Conservation (phyloP, 2,329 filamentous ascomycete genomes). For the Ascosphaera acerosa region DNA sequence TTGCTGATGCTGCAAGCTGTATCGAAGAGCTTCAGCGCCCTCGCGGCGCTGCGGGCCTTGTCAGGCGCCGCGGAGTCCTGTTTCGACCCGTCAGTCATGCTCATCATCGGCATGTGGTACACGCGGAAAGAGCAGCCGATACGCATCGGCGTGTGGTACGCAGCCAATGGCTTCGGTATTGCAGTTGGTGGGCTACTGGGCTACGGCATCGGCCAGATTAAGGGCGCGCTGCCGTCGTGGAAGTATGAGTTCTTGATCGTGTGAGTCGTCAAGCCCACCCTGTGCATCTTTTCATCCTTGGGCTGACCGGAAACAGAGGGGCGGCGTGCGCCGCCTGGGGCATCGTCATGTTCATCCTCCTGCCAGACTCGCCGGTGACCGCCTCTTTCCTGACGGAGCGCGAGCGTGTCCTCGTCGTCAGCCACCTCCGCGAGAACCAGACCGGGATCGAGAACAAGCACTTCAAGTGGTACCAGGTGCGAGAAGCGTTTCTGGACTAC, state of each 20-base stretch:
- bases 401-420: conserved; percentile 30
- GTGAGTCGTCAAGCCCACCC: too few species aligned
- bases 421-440: conserved; percentile 30
- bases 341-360: conserved; percentile 28
- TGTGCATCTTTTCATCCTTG: too few species aligned
- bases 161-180: conserved; percentile 32
- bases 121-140: conserved; percentile 36
- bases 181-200: conserved; percentile 31
- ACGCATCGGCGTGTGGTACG: conserved; percentile 34
- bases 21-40: conserved; percentile 27
- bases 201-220: conserved; percentile 35
- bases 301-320: too few species aligned
- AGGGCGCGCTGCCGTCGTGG: conserved; percentile 32
- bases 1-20: conserved; percentile 28
- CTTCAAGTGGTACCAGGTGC: conserved; percentile 29
- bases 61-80: conserved; percentile 32
- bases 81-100: conserved; percentile 34
- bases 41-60: conserved; percentile 31
- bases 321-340: conserved; percentile 34
- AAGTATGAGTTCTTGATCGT: conserved; percentile 45
- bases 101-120: conserved; percentile 42
- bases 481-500: conserved; percentile 30
- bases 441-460: conserved; percentile 32
- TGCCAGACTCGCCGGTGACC: conserved; percentile 32
- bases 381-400: conserved; percentile 25